phyloP scores from a whole-genome alignment of 2,329 filamentous ascomycete genomes.

The Aspergillus niger region DNA sequence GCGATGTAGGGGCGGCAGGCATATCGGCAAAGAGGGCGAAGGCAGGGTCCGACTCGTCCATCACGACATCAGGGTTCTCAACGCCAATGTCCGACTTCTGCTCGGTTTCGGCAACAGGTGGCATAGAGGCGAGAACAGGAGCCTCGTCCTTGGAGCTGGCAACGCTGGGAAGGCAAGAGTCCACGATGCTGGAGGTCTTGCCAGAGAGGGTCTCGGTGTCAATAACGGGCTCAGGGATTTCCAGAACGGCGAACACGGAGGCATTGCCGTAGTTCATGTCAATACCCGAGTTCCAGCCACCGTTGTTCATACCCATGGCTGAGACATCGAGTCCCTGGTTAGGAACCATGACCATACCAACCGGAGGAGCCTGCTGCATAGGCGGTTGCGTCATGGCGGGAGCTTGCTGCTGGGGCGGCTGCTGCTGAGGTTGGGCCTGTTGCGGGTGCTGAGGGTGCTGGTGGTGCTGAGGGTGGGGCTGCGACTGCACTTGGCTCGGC shows the following conservation, averaged over 20 bases:
- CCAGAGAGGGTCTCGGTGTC: constrained; percentile 66
- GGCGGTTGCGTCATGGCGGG: constrained; percentile 42
- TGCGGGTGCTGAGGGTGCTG: constrained; percentile 39
- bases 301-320: constrained; percentile 61
- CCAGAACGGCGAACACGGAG: constrained; percentile 66
- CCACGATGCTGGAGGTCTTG: constrained; percentile 64
- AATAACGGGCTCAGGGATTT: constrained; percentile 66
- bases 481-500: constrained; percentile 42
- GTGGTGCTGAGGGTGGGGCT: constrained; percentile 38
- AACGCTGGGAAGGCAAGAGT: constrained; percentile 39
- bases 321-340: constrained; percentile 76
- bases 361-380: constrained; percentile 59
- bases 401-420: constrained; percentile 40
- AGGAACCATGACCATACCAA: constrained; percentile 80
- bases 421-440: constrained; percentile 45
- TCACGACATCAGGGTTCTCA: constrained; percentile 47
- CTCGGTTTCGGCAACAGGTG: constrained; percentile 19
- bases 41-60: constrained; percentile 57
- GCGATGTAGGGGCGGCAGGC: constrained; percentile 38
- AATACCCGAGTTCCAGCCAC: constrained; percentile 49
- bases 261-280: constrained; percentile 49
- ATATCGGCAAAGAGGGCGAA: constrained; percentile 54
- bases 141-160: constrained; percentile 53
- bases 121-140: constrained; percentile 49
- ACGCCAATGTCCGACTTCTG: constrained; percentile 24